phyloP scores from a whole-genome alignment of 495 filamentous ascomycete species.

The Cryomyces minteri region DNA sequence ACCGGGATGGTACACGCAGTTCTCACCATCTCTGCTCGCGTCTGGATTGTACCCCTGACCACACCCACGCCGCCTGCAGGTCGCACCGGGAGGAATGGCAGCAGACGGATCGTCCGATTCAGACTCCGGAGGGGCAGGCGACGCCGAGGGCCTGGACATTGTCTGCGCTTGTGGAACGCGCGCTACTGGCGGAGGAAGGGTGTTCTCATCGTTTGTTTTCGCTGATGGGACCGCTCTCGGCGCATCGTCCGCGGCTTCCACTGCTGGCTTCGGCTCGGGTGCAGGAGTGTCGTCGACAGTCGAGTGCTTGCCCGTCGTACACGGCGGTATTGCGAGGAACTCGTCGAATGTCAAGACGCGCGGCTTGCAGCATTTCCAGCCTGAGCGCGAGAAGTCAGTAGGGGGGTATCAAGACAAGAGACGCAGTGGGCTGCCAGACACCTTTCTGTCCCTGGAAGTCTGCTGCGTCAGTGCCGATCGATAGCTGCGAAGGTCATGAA shows the following conservation, averaged over 20 bases:
- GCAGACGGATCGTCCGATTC: conserved; percentile 69
- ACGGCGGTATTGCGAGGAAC: conserved; percentile 86
- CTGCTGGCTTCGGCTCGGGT: conserved; percentile 33
- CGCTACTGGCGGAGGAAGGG: background rate
- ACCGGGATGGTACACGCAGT: conserved; percentile 74
- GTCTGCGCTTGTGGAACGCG: background rate
- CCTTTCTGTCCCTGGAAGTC: conserved; percentile 65
- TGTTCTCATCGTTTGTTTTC: background rate
- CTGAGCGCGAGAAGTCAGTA: conserved; percentile 23
- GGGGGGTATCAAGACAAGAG: background rate
- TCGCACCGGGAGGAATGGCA: conserved; percentile 49
- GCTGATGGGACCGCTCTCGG: background rate
- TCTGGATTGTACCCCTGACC: conserved; percentile 40
- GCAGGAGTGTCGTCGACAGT: conserved; percentile 58
- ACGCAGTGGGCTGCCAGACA: conserved; percentile 22
- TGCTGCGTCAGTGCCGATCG: too few species aligned
- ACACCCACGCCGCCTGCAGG: conserved; percentile 65
- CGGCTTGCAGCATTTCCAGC: conserved; percentile 99
- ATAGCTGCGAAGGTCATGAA: too few species aligned
- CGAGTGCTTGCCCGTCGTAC: conserved; percentile 86
- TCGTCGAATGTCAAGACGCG: conserved; percentile 97
- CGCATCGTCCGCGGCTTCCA: background rate
- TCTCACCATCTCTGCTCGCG: conserved; percentile 46
- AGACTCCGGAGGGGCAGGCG: conserved; percentile 50
- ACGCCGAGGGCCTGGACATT: conserved; percentile 1